phyloP scores from a whole-genome alignment of 2,329 filamentous ascomycete species.

The Penicillium sumatraense region DNA sequence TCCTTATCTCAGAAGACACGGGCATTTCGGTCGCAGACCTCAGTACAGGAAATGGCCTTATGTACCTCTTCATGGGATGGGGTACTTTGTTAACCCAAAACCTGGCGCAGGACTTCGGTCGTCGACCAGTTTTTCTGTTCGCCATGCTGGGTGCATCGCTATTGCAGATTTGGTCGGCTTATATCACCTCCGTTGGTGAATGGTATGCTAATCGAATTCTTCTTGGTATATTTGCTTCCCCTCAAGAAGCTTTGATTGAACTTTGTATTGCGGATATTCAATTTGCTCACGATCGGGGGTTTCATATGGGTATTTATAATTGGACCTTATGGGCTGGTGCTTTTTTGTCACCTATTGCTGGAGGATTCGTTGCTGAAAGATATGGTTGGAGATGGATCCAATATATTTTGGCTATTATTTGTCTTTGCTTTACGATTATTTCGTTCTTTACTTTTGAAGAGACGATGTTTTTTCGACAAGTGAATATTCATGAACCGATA shows the following conservation, averaged over 20 bases:
- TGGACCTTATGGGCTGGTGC: slow-evolving; percentile 51
- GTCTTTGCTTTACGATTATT: slow-evolving; percentile 54
- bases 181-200: slow-evolving; percentile 50
- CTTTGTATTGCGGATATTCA: slow-evolving; percentile 52
- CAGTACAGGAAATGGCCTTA: slow-evolving; percentile 56
- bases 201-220: slow-evolving; percentile 55
- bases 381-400: slow-evolving; percentile 58
- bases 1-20: slow-evolving; percentile 28
- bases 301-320: slow-evolving; percentile 50
- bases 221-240: slow-evolving; percentile 52
- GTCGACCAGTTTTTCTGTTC: slow-evolving; percentile 37
- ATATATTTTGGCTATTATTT: slow-evolving; percentile 61
- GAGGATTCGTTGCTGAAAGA: slow-evolving; percentile 53
- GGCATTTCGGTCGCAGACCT: slow-evolving; percentile 51
- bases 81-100: slow-evolving; percentile 58
- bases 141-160: slow-evolving; percentile 38
- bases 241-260: slow-evolving; percentile 56
- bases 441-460: slow-evolving; percentile 53
- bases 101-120: slow-evolving; percentile 57
- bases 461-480: slow-evolving; percentile 15
- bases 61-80: slow-evolving; percentile 59
- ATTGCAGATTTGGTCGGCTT: slow-evolving; percentile 42
- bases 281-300: slow-evolving; percentile 52
- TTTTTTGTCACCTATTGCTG: slow-evolving; percentile 53
- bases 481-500: slow-evolving; percentile 4